Conservation (phyloP, 768 basidiomycete species). For the Lactifluus pinguis region DNA sequence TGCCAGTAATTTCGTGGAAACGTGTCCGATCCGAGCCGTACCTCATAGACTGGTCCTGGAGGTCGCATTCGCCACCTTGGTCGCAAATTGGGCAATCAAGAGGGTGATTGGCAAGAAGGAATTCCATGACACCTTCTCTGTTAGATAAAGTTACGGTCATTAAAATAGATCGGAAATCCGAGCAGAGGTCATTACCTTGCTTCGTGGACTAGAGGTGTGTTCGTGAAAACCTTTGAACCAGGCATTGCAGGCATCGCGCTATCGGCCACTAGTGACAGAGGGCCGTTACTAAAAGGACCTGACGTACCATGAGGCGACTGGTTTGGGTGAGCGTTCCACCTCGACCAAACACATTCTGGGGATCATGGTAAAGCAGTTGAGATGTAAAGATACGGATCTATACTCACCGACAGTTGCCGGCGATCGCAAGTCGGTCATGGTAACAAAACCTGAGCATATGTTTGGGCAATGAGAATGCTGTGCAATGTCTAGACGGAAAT, state of each 20-base stretch:
- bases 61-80: slow-evolving; percentile 97
- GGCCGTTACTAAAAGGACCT: slow-evolving; percentile 1
- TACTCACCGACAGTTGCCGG: slow-evolving; percentile 89
- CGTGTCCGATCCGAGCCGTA: slow-evolving; percentile 96
- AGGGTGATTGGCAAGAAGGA: slow-evolving; percentile 94
- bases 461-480: neutral
- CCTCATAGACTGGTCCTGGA: slow-evolving; percentile 99
- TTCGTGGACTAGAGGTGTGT: slow-evolving; percentile 84
- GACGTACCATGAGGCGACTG: slow-evolving; percentile 81
- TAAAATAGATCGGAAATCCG: slow-evolving; percentile 15
- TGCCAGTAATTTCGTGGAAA: slow-evolving; percentile 97
- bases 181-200: slow-evolving; percentile 46
- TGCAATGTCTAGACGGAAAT: neutral
- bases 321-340: slow-evolving; percentile 91
- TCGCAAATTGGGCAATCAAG: slow-evolving; percentile 98
- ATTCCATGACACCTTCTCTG: slow-evolving; percentile 97
- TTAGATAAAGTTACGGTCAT: slow-evolving; percentile 22
- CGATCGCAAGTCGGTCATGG: slow-evolving; percentile 92
- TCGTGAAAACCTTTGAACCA: slow-evolving; percentile 86
- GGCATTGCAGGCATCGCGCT: slow-evolving; percentile 98
- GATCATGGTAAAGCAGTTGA: neutral
- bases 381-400: neutral
- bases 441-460: slow-evolving; percentile 61
- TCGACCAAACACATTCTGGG: slow-evolving; percentile 96
- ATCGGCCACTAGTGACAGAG: neutral